Conservation (phyloP, 225 moss, liverwort and hornwort genomes). For the Physcomitrellopsis africana region DNA sequence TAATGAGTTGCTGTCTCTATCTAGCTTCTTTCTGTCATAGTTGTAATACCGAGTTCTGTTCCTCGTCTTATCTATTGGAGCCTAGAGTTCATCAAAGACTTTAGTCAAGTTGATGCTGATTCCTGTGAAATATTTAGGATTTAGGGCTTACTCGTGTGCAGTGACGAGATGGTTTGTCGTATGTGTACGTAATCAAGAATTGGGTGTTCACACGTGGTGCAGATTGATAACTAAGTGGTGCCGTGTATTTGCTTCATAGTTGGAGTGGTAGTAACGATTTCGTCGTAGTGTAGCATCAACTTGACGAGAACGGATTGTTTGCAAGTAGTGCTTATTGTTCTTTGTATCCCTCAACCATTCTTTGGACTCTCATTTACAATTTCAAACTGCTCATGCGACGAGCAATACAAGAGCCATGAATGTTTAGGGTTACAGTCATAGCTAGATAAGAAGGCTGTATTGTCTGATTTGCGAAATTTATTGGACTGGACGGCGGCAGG, state of each 20-base stretch:
- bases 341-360: background rate
- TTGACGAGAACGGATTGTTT: background rate
- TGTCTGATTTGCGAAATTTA: background rate
- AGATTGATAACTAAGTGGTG: no score
- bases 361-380: background rate
- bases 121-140: slow-evolving; percentile 1
- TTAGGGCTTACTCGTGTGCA: slow-evolving; percentile 9
- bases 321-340: background rate
- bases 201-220: background rate
- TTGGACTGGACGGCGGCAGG: background rate
- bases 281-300: background rate
- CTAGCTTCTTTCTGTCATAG: background rate
- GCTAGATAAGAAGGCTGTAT: slow-evolving; percentile 1
- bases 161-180: background rate
- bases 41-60: background rate
- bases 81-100: no score
- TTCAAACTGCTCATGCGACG: background rate
- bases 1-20: background rate
- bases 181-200: background rate
- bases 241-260: background rate
- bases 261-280: background rate
- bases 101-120: background rate
- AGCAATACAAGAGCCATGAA: background rate
- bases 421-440: slow-evolving; percentile 4
- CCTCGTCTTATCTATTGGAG: no score